phyloP scores from a whole-genome alignment of 2,329 filamentous ascomycete genomes.

The Penicillium sp. region DNA sequence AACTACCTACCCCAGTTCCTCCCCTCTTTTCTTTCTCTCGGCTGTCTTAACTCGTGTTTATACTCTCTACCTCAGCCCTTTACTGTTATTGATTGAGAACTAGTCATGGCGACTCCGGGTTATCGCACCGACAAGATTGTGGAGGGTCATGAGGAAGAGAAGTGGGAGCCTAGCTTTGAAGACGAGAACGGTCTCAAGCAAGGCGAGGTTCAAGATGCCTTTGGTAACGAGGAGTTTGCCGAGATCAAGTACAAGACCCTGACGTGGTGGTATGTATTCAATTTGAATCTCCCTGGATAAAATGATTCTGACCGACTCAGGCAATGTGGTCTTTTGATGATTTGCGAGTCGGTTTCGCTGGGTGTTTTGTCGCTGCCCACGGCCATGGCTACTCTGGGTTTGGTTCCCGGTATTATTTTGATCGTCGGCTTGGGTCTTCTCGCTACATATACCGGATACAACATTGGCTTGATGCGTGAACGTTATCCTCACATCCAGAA shows the following conservation, averaged over 20 bases:
- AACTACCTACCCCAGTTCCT: not conserved
- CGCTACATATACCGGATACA: constrained; percentile 56
- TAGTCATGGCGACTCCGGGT: constrained; percentile 17
- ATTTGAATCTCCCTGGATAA: not conserved
- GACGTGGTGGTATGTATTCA: constrained; percentile 22
- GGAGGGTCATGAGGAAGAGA: constrained; percentile 11
- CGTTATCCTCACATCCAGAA: constrained; percentile 57
- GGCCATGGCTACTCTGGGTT: constrained; percentile 21
- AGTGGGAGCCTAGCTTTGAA: constrained; percentile 10
- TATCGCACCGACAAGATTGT: constrained; percentile 24
- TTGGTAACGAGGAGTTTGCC: constrained; percentile 24
- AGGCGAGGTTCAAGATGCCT: constrained; percentile 23
- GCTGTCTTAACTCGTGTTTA: not conserved
- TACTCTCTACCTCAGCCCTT: not conserved
- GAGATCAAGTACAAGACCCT: constrained; percentile 28
- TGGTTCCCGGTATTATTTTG: constrained; percentile 46
- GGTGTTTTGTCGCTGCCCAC: constrained; percentile 23
- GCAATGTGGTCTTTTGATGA: constrained; percentile 27
- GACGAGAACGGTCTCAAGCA: constrained; percentile 21
- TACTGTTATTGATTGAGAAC: not conserved
- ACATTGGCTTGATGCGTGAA: constrained; percentile 57
- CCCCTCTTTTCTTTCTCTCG: not conserved
- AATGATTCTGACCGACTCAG: not conserved
- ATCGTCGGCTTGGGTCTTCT: constrained; percentile 53
- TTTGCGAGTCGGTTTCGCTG: constrained; percentile 26